A percentile compares a stretch with the other conserved stretches of the same genome.
Evolutionary conservation across 2,329 filamentous ascomycete species (phyloP).

Genomic region (Penicillium sp.): DNA sequence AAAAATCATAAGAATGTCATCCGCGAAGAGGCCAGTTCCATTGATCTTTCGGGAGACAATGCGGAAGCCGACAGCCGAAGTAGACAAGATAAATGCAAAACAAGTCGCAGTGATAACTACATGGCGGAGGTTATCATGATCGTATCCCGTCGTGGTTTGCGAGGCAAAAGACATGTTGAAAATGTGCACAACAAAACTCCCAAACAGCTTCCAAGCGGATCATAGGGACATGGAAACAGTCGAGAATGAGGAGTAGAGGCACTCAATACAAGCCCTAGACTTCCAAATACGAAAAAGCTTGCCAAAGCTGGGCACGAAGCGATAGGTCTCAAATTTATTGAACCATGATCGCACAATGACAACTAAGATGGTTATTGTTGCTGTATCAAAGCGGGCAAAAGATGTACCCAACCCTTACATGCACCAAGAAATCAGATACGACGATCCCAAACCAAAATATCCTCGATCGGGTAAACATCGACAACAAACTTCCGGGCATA

Average conservation of each 20-base stretch:
- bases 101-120: conserved; percentile 29
- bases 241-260: background rate
- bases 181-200: background rate
- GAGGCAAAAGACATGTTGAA: conserved; percentile 8
- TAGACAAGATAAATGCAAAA: conserved; percentile 26
- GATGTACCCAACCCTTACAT: too few relatives aligned
- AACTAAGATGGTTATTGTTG: too few relatives aligned
- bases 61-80: conserved; percentile 19
- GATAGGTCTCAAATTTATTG: too few relatives aligned
- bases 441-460: too few relatives aligned
- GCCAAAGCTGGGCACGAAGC: too few relatives aligned
- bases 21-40: conserved; percentile 10
- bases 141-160: conserved; percentile 13
- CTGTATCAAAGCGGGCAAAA: too few relatives aligned
- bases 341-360: too few relatives aligned
- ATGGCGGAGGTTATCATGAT: conserved; percentile 25
- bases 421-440: too few relatives aligned
- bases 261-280: conserved; percentile 6
- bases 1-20: conserved; percentile 14
- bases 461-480: too few relatives aligned
- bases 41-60: conserved; percentile 21
- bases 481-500: too few relatives aligned
- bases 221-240: too few relatives aligned
- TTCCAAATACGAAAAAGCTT: too few relatives aligned
- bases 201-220: background rate